phyloP scores from a whole-genome alignment of 768 basidiomycete species.

The Hygrophoropsis aurantiaca region DNA sequence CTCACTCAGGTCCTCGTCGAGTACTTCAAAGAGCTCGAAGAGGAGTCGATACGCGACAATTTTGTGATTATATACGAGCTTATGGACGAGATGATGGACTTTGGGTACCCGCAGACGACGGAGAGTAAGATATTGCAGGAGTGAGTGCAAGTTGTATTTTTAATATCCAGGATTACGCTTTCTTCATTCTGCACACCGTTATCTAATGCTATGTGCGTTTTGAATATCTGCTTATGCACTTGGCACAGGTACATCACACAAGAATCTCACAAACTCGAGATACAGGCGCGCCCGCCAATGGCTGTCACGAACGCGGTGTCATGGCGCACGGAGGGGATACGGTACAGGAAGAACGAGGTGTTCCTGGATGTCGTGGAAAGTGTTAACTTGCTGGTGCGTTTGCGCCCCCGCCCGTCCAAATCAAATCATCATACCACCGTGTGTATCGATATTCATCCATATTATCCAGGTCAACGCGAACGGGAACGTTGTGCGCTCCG shows the following conservation, averaged over 20 bases:
- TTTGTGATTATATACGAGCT: slow-evolving; percentile 99
- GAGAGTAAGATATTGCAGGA: slow-evolving; percentile 99
- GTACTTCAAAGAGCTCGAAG: slow-evolving; percentile 99
- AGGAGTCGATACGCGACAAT: slow-evolving; percentile 98
- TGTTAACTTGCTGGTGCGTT: slow-evolving; percentile 87
- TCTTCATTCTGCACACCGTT: not conserved
- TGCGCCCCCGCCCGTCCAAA: not conserved
- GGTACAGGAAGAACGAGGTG: slow-evolving; percentile 98
- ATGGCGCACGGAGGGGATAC: slow-evolving; percentile 96
- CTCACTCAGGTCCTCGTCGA: slow-evolving; percentile 91
- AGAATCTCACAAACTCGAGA: slow-evolving; percentile 95
- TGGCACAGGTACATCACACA: slow-evolving; percentile 88
- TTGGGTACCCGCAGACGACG: slow-evolving; percentile 97
- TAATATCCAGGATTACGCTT: not conserved
- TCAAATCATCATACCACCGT: not conserved
- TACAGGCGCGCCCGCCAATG: slow-evolving; percentile 89
- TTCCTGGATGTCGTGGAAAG: slow-evolving; percentile 98
- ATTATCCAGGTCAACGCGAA: slow-evolving; percentile 90
- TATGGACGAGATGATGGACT: slow-evolving; percentile 99
- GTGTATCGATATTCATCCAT: not conserved
- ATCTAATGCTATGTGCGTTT: not conserved
- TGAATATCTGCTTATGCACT: slow-evolving; percentile 1
- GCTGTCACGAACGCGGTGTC: slow-evolving; percentile 98
- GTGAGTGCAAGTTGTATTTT: slow-evolving; percentile 39
- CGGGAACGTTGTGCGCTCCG: slow-evolving; percentile 94